A percentile compares a stretch with the other conserved stretches of the same genome.
phyloP scores from a whole-genome alignment of 140 eudicot species.

The Flaveria floridana region DNA sequence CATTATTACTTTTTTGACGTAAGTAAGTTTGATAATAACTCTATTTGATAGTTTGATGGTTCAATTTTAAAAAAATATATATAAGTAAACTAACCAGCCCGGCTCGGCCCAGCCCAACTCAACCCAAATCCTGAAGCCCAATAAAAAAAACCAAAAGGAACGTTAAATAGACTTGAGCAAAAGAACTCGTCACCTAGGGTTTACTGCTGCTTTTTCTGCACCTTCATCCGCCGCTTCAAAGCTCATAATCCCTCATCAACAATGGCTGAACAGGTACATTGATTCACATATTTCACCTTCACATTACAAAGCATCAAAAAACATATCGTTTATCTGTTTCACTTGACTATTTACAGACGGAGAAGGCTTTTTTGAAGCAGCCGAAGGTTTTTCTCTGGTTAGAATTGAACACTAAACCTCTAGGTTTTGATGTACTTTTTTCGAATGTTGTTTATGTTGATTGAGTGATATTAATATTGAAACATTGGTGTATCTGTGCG shows the following conservation, averaged over 20 bases:
- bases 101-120: slow-evolving; percentile 7
- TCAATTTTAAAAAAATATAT: no score
- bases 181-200: slow-evolving; percentile 27
- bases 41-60: no score
- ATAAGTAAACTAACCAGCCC: no score
- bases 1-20: no score
- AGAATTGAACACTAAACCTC: slow-evolving; percentile 12
- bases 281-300: background rate
- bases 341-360: slow-evolving; percentile 42
- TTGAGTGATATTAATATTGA: background rate
- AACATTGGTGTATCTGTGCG: background rate
- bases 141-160: background rate
- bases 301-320: background rate
- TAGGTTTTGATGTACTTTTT: background rate
- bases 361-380: slow-evolving; percentile 76
- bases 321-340: background rate
- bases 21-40: no score
- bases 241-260: slow-evolving; percentile 28
- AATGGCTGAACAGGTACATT: slow-evolving; percentile 68
- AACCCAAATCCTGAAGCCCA: slow-evolving; percentile 7
- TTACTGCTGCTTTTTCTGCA: slow-evolving; percentile 7
- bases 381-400: slow-evolving; percentile 70
- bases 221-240: slow-evolving; percentile 24
- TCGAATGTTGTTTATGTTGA: background rate
- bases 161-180: slow-evolving; percentile 8